Percentiles rank a stretch among this genome's conserved stretches.
Conservation (phyloP, 1,284 basidiomycete genomes). For the Leccinum idahoense region DNA sequence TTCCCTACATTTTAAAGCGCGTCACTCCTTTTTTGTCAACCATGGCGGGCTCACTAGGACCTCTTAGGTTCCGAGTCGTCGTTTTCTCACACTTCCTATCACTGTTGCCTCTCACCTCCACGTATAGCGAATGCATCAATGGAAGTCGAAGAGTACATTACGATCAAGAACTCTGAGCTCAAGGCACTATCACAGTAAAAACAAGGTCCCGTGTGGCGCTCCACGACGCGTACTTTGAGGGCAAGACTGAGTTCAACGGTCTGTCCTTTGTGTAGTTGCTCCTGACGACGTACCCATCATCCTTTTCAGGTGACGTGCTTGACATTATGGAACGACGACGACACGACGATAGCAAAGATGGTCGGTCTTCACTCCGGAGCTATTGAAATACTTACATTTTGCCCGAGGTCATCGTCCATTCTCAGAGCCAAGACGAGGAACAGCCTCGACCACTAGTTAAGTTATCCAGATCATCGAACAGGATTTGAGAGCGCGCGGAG, state of each 20-base stretch:
- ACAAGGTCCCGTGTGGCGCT: conserved; percentile 82
- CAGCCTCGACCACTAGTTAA: conserved; percentile 38
- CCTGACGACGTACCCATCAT: conserved; percentile 8
- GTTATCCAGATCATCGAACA: no score
- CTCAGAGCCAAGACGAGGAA: conserved; percentile 87
- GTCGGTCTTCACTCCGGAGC: conserved; percentile 66
- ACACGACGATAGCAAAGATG: conserved; percentile 85
- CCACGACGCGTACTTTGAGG: conserved; percentile 97
- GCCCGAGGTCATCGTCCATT: conserved; percentile 92
- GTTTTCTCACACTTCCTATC: conserved; percentile 76
- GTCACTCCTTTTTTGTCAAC: conserved; percentile 67
- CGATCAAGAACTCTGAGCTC: conserved; percentile 81
- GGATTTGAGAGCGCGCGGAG: no score
- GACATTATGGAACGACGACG: conserved; percentile 85
- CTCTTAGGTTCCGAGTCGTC: conserved; percentile 41
- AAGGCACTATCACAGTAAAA: conserved; percentile 71
- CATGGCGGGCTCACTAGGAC: conserved; percentile 65
- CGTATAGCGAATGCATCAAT: conserved; percentile 77
- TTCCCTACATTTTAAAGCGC: conserved; percentile 80
- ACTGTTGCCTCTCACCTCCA: conserved; percentile 80
- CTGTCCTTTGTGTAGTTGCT: conserved; percentile 3
- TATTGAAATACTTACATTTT: conserved; percentile 95
- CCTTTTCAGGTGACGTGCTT: conserved; percentile 74
- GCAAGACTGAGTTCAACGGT: conserved; percentile 94
- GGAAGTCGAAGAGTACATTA: conserved; percentile 86